Conservation (phyloP, 306 rosid genomes). For the Dalbergia cultrata region DNA sequence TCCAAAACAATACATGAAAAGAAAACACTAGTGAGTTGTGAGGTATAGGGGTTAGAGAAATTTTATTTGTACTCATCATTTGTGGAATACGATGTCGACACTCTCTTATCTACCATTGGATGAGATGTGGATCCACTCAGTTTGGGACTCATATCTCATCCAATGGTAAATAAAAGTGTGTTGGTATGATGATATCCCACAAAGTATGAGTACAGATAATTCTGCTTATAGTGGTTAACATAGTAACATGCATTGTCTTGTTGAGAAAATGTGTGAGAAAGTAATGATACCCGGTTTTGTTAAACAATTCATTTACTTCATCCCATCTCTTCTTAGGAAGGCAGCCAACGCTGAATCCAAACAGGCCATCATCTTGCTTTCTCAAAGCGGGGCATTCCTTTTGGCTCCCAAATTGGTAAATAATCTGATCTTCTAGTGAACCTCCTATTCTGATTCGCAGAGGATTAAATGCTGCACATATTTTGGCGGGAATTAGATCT, state of each 20-base stretch:
- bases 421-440: slow-evolving; percentile 66
- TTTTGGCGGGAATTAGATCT: not conserved
- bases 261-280: not conserved
- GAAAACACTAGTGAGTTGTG: not conserved
- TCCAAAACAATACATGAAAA: not conserved
- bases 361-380: slow-evolving; percentile 48
- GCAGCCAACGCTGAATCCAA: slow-evolving; percentile 67
- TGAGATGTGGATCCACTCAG: no score
- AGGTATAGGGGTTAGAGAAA: no score
- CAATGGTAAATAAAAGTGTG: no score
- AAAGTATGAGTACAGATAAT: no score
- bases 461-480: slow-evolving; percentile 57
- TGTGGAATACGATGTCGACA: no score
- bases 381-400: slow-evolving; percentile 40
- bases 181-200: no score
- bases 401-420: slow-evolving; percentile 58
- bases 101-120: no score
- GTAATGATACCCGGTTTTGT: slow-evolving; percentile 46
- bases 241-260: not conserved
- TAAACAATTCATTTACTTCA: slow-evolving; percentile 49
- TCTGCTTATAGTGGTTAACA: no score
- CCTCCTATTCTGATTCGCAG: slow-evolving; percentile 80
- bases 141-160: no score
- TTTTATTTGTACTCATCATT: no score
- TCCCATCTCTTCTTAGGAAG: slow-evolving; percentile 65